These are phyloP conservation scores for Metschnikowia continentalis DNA, from an alignment of 805 yeast genomes.

Conservation along the genomic window DNA sequence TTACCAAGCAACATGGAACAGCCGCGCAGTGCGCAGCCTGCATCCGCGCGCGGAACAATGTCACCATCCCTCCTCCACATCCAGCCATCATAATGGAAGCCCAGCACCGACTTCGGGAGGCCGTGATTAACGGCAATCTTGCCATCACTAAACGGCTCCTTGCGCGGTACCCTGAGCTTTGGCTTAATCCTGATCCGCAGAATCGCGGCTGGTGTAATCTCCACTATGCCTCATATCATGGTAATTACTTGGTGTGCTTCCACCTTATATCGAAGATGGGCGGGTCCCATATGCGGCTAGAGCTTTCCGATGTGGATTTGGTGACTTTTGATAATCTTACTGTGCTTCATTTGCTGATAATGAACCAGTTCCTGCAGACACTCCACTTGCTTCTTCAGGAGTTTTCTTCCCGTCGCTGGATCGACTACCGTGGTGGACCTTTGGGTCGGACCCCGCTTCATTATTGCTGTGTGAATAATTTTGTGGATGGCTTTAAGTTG, in stretches of 20 bases:
- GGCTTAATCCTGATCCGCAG: conserved; percentile 62
- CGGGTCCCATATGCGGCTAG: conserved; percentile 16
- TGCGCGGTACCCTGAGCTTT: conserved; percentile 62
- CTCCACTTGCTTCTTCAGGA: conserved; percentile 62
- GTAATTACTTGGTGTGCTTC: conserved; percentile 65
- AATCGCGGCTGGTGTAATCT: conserved; percentile 76
- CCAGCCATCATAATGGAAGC: conserved; percentile 2
- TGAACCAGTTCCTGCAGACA: conserved; percentile 59
- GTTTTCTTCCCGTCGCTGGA: conserved; percentile 39
- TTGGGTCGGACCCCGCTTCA: conserved; percentile 58
- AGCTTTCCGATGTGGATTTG: conserved; percentile 24
- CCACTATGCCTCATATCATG: conserved; percentile 76
- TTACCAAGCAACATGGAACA: too few relatives aligned
- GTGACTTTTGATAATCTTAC: conserved; percentile 55
- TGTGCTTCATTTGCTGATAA: conserved; percentile 66
- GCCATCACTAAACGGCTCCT: conserved; percentile 61
- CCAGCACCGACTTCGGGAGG: conserved; percentile 54
- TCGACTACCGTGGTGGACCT: conserved; percentile 54
- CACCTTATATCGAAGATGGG: conserved; percentile 46
- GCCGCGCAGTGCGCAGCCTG: neutral
- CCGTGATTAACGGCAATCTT: conserved; percentile 59
- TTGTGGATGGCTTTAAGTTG: conserved; percentile 58
- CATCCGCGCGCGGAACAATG: neutral
- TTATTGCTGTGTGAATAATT: conserved; percentile 57
- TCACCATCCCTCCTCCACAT: neutral